Percentiles rank a stretch among this genome's conserved stretches.
phyloP scores from a whole-genome alignment of 345 rosid species.

The Gossypium sturtianum region DNA sequence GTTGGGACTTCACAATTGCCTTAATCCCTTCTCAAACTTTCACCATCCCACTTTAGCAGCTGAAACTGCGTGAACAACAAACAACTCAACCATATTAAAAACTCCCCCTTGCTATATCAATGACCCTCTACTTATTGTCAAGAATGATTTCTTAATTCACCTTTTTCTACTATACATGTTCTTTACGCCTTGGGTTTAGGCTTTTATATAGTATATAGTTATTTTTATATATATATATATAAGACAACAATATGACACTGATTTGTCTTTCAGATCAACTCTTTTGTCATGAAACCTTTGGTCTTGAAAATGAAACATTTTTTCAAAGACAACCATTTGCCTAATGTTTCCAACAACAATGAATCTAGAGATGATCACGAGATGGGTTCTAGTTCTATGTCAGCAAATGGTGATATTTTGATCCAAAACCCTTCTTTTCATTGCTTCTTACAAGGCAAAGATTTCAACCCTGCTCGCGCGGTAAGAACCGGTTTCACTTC shows the following conservation, averaged over 20 bases:
- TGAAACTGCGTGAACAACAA: slow-evolving; percentile 23
- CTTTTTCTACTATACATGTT: slow-evolving; percentile 25
- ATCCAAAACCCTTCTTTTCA: slow-evolving; percentile 13
- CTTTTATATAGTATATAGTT: neutral
- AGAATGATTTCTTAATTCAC: slow-evolving; percentile 11
- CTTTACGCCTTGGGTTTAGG: slow-evolving; percentile 27
- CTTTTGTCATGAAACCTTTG: neutral
- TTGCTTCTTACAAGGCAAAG: slow-evolving; percentile 23
- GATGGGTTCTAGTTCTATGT: slow-evolving; percentile 27
- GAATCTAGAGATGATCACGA: slow-evolving; percentile 36
- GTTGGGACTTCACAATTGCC: slow-evolving; percentile 18
- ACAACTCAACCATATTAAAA: slow-evolving; percentile 18
- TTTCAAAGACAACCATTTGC: slow-evolving; percentile 23
- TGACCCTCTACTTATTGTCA: slow-evolving; percentile 1
- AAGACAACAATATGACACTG: neutral
- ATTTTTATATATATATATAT: neutral
- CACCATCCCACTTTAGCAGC: slow-evolving; percentile 10
- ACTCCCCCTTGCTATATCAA: slow-evolving; percentile 7
- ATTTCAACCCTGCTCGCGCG: slow-evolving; percentile 52
- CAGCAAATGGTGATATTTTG: slow-evolving; percentile 18
- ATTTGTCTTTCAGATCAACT: neutral
- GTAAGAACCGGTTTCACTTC: slow-evolving; percentile 24
- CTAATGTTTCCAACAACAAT: slow-evolving; percentile 9
- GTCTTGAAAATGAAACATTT: slow-evolving; percentile 26
- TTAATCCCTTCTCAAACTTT: slow-evolving; percentile 27